Conservation (phyloP, 495 filamentous ascomycete genomes). For the Parachaetomium inaequale region DNA sequence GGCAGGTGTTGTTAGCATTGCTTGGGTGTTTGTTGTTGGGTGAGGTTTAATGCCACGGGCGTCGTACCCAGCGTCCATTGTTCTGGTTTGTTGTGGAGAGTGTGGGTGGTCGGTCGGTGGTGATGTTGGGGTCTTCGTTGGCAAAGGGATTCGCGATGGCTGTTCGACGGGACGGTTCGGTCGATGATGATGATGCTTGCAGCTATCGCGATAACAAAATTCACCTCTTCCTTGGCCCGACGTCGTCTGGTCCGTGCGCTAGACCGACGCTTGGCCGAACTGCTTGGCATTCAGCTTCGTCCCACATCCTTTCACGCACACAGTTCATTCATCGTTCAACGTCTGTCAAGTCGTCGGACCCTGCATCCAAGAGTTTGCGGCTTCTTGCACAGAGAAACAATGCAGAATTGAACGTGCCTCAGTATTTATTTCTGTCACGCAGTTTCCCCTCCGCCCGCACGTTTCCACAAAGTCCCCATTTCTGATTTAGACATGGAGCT, state of each 20-base stretch:
- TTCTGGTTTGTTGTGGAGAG: neutral
- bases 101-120: neutral
- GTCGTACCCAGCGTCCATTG: constrained; percentile 19
- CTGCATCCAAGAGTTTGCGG: too few species aligned
- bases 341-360: too few species aligned
- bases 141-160: neutral
- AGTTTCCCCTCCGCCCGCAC: too few species aligned
- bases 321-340: too few species aligned
- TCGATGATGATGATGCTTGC: constrained; percentile 4
- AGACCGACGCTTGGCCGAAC: neutral
- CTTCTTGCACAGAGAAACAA: too few species aligned
- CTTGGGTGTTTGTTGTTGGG: neutral
- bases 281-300: too few species aligned
- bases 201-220: constrained; percentile 21
- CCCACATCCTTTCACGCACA: too few species aligned
- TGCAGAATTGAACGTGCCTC: too few species aligned
- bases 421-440: too few species aligned
- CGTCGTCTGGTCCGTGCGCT: constrained; percentile 8
- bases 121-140: neutral
- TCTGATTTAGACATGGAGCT: too few species aligned
- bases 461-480: too few species aligned
- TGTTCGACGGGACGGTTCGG: neutral
- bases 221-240: neutral
- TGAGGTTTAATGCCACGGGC: constrained; percentile 5
- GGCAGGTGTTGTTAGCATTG: neutral